A percentile compares a stretch with the other conserved stretches of the same genome.
These are phyloP conservation scores for Graphiopsis chlorocephala DNA, from an alignment of 2,329 filamentous ascomycete genomes.

Conservation along the genomic window DNA sequence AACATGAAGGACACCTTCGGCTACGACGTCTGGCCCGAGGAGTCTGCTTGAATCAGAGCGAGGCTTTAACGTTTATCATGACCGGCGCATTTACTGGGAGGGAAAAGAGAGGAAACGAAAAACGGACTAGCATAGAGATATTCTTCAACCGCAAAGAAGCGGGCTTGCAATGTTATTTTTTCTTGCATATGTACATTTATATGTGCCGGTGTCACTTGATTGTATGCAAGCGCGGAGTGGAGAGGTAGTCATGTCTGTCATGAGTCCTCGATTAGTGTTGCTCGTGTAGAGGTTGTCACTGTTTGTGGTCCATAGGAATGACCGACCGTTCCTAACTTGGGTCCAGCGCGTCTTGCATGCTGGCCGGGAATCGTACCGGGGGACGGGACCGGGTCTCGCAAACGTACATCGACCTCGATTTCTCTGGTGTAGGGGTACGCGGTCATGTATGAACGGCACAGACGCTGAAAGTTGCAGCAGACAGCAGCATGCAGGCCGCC, in stretches of 20 bases:
- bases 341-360: neutral
- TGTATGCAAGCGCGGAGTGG: neutral
- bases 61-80: constrained; percentile 12
- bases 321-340: neutral
- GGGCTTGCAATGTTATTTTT: neutral
- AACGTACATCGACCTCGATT: neutral
- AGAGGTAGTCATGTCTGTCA: neutral
- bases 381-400: neutral
- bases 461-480: neutral
- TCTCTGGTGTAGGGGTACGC: neutral
- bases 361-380: neutral
- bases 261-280: neutral
- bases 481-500: neutral
- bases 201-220: neutral
- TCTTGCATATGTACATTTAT: neutral
- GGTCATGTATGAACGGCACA: neutral
- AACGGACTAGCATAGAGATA: constrained; percentile 8
- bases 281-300: neutral
- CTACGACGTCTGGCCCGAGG: constrained; percentile 59
- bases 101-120: neutral
- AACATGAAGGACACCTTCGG: constrained; percentile 83
- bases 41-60: constrained; percentile 23
- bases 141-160: neutral
- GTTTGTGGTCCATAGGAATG: neutral
- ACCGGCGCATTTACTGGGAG: constrained; percentile 3